Base-by-base conservation (phyloP, 2,329 filamentous ascomycete genomes). In the Phaeosphaeria sp. region DNA sequence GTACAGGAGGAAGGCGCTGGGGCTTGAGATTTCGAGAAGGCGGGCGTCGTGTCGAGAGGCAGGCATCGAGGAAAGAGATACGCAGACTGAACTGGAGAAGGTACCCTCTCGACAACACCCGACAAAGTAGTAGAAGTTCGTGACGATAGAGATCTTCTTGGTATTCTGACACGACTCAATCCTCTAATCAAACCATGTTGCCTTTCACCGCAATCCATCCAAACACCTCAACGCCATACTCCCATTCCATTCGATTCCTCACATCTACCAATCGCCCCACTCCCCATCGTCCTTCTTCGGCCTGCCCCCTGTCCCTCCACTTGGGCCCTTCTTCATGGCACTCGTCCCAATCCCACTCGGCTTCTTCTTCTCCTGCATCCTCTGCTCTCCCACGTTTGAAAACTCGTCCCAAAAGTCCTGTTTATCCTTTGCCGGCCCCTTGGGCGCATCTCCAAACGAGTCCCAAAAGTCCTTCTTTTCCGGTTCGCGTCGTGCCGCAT, bases 401-500 rank as follows among this genome's bases (percentile, higher is more conserved):
- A 82, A 82, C 49, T 81, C 79, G 58, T 83, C 78, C 81, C 82
- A 82, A 62, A 83, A 83, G 52, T 79, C 80, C 67, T 78, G 89
- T 85, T 82, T 82, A 44, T 83, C 81, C 48, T 75, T 75, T 6
- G 73, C 65, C 6, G 80, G 80, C 0, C 80, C 81, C 25, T 72
- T 72, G 0, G 87, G 89, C 23, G 89, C 77, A 25, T 85, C 87
- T 0, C 92, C 89, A 78, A 98, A 97, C 66, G 80, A 79, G 62
- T 83, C 79, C 81, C 82, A 83, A 58, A 83, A 83, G 57, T 80
- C 80, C 65, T 78, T 89, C 85, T 82, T 90, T 59, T 88, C 86
- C 7, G 85, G 85, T 76, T 90, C 84, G 30, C 43, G 22, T 7
- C 5, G 21, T 5, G 55, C 23, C 15, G 52, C 55, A 27, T 39